These are phyloP conservation scores for Stropharia rugosoannulata DNA, from an alignment of 768 basidiomycete species.

Conservation along the genomic window DNA sequence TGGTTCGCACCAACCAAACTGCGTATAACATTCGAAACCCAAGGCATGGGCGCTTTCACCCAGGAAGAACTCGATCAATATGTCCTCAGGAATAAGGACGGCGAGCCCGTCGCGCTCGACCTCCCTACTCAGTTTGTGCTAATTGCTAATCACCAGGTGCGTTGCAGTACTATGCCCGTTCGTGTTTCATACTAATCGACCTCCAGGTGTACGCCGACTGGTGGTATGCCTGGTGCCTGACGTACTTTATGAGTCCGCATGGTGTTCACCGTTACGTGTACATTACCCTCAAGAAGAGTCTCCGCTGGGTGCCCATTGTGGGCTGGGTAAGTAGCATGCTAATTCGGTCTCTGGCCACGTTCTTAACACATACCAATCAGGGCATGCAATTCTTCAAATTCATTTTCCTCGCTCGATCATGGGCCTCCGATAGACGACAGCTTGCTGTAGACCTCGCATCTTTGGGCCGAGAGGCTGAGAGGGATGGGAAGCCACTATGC, in stretches of 20 bases:
- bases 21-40: conserved; percentile 69
- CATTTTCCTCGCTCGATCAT: conserved; percentile 89
- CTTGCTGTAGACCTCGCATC: conserved; percentile 65
- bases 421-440: conserved; percentile 79
- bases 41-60: conserved; percentile 65
- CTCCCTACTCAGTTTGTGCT: conserved; percentile 80
- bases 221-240: conserved; percentile 88
- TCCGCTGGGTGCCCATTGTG: conserved; percentile 80
- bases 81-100: conserved; percentile 54
- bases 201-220: conserved; percentile 73
- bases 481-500: conserved; percentile 68
- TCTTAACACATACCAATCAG: conserved; percentile 33
- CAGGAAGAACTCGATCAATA: conserved; percentile 56
- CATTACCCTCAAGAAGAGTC: conserved; percentile 90
- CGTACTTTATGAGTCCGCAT: conserved; percentile 66
- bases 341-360: background rate
- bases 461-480: conserved; percentile 68
- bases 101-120: conserved; percentile 58
- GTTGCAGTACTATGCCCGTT: conserved; percentile 10
- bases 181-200: conserved; percentile 1
- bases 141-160: conserved; percentile 92
- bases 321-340: conserved; percentile 68
- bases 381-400: conserved; percentile 95
- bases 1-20: conserved; percentile 81
- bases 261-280: conserved; percentile 70